Conservation (phyloP, 2,329 filamentous ascomycete species). For the Aspergillus nomiae region DNA sequence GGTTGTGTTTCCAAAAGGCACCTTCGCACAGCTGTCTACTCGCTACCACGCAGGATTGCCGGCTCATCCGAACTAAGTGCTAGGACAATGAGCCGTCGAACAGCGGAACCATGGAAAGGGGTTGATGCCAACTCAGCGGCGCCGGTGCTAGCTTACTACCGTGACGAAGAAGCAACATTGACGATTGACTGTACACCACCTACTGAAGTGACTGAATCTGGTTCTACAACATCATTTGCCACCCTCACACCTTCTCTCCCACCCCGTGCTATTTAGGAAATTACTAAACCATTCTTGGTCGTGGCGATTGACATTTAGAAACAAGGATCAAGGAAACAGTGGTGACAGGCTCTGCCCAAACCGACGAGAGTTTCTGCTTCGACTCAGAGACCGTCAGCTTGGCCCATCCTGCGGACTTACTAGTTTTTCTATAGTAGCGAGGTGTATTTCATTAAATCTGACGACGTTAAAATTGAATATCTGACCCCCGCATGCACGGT, state of each 20-base stretch:
- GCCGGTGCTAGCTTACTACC: constrained; percentile 24
- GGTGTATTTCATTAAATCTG: constrained; percentile 6
- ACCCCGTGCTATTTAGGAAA: constrained; percentile 27
- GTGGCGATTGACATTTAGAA: constrained; percentile 25
- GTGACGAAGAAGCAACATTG: constrained; percentile 17
- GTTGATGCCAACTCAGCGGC: constrained; percentile 34
- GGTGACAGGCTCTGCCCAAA: constrained; percentile 28
- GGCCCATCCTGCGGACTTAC: not conserved
- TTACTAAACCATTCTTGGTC: constrained; percentile 21
- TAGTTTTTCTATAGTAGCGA: not conserved
- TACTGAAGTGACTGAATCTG: constrained; percentile 24
- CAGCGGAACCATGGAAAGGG: constrained; percentile 28
- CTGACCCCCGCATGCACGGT: constrained; percentile 36
- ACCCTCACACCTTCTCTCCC: constrained; percentile 29
- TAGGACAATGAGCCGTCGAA: constrained; percentile 17
- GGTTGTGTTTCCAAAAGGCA: constrained; percentile 12
- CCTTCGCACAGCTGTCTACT: constrained; percentile 14
- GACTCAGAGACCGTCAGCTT: not conserved
- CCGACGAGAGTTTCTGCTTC: not conserved
- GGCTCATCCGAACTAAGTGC: constrained; percentile 22
- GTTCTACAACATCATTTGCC: constrained; percentile 30
- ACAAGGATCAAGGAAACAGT: constrained; percentile 30
- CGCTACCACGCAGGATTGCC: constrained; percentile 26
- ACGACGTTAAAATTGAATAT: constrained; percentile 46
- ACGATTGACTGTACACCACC: constrained; percentile 18